Conservation (phyloP, 2,329 filamentous ascomycete genomes). For the Verticillium isaacii region DNA sequence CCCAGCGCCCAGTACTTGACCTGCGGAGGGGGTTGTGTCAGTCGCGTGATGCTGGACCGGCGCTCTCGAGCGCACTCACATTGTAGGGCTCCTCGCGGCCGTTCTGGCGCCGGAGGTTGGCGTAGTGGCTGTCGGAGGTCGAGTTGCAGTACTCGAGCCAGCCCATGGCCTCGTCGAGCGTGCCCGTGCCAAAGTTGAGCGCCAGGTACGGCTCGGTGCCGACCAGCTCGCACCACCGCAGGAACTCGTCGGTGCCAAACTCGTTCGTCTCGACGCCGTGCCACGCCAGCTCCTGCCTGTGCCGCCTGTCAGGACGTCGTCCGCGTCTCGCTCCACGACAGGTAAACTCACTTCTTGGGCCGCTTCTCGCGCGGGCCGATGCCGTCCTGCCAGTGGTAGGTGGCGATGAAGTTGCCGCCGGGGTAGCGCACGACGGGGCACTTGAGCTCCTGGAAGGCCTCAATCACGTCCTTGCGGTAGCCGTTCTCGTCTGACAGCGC, state of each 20-base stretch:
- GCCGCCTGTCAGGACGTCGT: background rate
- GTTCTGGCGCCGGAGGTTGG: slow-evolving; percentile 72
- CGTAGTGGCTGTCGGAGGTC: slow-evolving; percentile 72
- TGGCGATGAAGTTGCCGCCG: slow-evolving; percentile 79
- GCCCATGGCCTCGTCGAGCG: slow-evolving; percentile 37
- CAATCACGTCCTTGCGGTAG: slow-evolving; percentile 75
- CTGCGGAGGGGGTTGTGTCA: slow-evolving; percentile 11
- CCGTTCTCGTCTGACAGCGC: slow-evolving; percentile 68
- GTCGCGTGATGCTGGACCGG: no score
- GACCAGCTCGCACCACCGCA: slow-evolving; percentile 71
- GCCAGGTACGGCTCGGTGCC: slow-evolving; percentile 75
- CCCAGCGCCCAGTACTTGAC: slow-evolving; percentile 84
- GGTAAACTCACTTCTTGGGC: slow-evolving; percentile 36
- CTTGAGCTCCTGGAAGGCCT: slow-evolving; percentile 67
- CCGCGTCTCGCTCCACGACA: background rate
- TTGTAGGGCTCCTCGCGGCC: slow-evolving; percentile 74
- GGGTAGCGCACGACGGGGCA: slow-evolving; percentile 77
- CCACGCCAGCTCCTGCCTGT: slow-evolving; percentile 73
- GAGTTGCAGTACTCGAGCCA: slow-evolving; percentile 89
- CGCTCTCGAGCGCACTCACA: slow-evolving; percentile 10
- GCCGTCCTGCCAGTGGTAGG: slow-evolving; percentile 82
- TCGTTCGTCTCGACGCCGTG: slow-evolving; percentile 70
- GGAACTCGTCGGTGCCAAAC: slow-evolving; percentile 83
- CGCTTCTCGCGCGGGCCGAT: slow-evolving; percentile 68
- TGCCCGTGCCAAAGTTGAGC: slow-evolving; percentile 77